These are phyloP conservation scores for Laguncularia racemosa DNA, from an alignment of 345 rosid species.

Conservation along the genomic window DNA sequence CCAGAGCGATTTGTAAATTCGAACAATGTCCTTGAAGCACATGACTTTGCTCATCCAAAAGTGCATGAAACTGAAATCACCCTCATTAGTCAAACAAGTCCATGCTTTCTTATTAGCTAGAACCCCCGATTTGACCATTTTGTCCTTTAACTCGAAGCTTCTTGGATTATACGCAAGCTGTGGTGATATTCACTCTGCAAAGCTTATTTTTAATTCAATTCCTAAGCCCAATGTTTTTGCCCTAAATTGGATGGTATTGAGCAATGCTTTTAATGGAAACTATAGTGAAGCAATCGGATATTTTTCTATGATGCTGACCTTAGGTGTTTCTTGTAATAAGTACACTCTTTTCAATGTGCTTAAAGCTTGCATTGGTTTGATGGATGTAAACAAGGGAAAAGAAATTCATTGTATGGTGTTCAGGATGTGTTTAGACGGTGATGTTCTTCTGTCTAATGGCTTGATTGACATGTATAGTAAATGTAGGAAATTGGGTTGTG, in stretches of 20 bases:
- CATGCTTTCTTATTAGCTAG: slow-evolving; percentile 27
- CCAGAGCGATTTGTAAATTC: too few species aligned
- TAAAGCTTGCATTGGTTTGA: slow-evolving; percentile 40
- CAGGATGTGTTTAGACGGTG: slow-evolving; percentile 18
- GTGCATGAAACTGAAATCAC: slow-evolving; percentile 31
- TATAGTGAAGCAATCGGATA: slow-evolving; percentile 29
- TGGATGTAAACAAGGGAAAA: slow-evolving; percentile 33
- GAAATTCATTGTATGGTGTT: slow-evolving; percentile 27
- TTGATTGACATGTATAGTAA: slow-evolving; percentile 37
- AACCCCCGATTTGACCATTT: slow-evolving; percentile 9
- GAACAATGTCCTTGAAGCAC: slow-evolving; percentile 4
- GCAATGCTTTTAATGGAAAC: slow-evolving; percentile 27
- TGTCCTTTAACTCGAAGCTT: slow-evolving; percentile 27
- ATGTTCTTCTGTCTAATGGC: slow-evolving; percentile 23
- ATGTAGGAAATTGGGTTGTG: slow-evolving; percentile 22
- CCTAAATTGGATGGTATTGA: slow-evolving; percentile 43
- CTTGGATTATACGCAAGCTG: slow-evolving; percentile 36
- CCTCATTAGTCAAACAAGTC: slow-evolving; percentile 26
- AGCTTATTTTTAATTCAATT: slow-evolving; percentile 19
- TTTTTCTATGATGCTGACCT: slow-evolving; percentile 25
- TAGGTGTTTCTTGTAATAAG: slow-evolving; percentile 21
- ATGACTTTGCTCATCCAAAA: slow-evolving; percentile 14
- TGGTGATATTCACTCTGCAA: slow-evolving; percentile 27
- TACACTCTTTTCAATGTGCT: slow-evolving; percentile 36
- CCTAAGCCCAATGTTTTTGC: slow-evolving; percentile 26